Evolutionary conservation across 2,329 filamentous ascomycete species (phyloP), one percentile per base, ranked within the genome.

Genomic region (Hypomyces perniciosus): DNA sequence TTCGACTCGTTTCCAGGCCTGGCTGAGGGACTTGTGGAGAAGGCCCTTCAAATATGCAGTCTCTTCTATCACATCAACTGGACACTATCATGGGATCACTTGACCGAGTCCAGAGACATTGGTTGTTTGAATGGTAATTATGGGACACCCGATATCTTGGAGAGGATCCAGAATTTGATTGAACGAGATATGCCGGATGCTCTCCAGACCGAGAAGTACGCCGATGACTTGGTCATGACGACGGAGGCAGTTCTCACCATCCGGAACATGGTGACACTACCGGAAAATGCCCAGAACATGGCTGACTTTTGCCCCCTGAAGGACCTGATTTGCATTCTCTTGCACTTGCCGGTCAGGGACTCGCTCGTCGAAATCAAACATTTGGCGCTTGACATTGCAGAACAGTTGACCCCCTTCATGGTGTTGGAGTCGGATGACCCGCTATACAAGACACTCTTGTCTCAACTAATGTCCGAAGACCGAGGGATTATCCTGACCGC

Each of bases 221-320:
- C 81, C 10, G 84, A 90, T 56, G 75, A 79, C 39, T 75, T 97
- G 54, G 80, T 87, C 9, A 81, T 89, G 57, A 79, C 95, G 55
- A 92, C 86, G 27, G 91, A 97, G 68, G 90, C 93, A 2, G 84
- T 86, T 20, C 74, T 97, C 43, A 91, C 95, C 13, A 76, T 97
- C 40, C 83, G 93, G 46, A 99, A 99, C 66, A 96, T 99, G 90
- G 85, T 91, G n/a, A 88, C 95, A 68, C 75, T 96, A 20, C 81
- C 85, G 26, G 90, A 96, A 55, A 99, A 99, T 63, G 92, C 92
- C 0, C 72, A 79, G 27, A 93, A 90, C 65, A 79, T 95, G 61
- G 80, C 89, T 5, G 83, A 86, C 27, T 83, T 92, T 54, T 81
- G 81, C 12, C 77, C 90, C 1, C 73, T 95, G 37, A 85, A 86